Conservation (phyloP, 345 rosid species). For the Boechera stricta region DNA sequence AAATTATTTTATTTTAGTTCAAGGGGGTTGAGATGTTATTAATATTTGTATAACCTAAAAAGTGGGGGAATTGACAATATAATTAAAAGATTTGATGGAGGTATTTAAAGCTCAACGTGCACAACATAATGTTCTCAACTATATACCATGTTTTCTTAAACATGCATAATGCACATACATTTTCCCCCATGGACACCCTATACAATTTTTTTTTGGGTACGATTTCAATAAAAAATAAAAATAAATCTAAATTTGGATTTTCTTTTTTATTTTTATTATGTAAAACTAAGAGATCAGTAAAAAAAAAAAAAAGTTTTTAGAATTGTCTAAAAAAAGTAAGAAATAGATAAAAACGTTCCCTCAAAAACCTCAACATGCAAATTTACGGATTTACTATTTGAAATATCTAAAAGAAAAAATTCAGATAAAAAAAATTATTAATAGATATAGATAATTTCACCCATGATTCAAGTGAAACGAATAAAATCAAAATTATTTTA, state of each 20-base stretch:
- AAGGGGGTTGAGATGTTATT: slow-evolving; percentile 5
- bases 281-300: slow-evolving; percentile 27
- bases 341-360: slow-evolving; percentile 29
- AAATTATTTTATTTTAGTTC: neutral
- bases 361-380: slow-evolving; percentile 30
- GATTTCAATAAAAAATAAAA: neutral
- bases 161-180: slow-evolving; percentile 19
- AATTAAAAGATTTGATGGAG: slow-evolving; percentile 13
- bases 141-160: slow-evolving; percentile 7
- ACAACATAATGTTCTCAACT: slow-evolving; percentile 43
- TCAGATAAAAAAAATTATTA: slow-evolving; percentile 20
- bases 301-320: slow-evolving; percentile 6
- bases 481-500: slow-evolving; percentile 8
- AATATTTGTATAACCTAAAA: neutral
- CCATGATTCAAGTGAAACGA: slow-evolving; percentile 17
- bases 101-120: slow-evolving; percentile 40
- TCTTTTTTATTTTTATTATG: slow-evolving; percentile 39
- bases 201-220: neutral
- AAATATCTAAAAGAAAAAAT: slow-evolving; percentile 12
- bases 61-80: neutral
- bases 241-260: slow-evolving; percentile 22
- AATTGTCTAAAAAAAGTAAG: slow-evolving; percentile 35
- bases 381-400: slow-evolving; percentile 37
- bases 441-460: slow-evolving; percentile 17
- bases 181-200: neutral